A percentile compares a stretch with the other conserved stretches of the same genome.
Evolutionary conservation across 2,329 filamentous ascomycete species (phyloP).

Genomic region (Colletotrichum sp.): DNA sequence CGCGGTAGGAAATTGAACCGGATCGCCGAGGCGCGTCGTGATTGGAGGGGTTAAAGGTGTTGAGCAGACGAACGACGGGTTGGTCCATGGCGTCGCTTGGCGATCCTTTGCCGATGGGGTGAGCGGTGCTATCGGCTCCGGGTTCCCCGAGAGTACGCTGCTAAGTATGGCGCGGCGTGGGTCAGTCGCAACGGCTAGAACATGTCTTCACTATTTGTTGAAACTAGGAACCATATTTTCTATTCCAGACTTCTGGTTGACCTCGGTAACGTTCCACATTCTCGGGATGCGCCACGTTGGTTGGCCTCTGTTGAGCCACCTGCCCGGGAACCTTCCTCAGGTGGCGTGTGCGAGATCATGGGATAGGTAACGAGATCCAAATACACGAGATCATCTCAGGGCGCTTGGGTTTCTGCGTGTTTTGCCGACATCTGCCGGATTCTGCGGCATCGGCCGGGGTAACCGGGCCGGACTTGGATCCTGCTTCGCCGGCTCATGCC

Average conservation of each 20-base stretch:
- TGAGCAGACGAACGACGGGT: not conserved
- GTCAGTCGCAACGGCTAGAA: not conserved
- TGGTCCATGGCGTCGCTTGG: not conserved
- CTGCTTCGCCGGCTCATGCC: not conserved
- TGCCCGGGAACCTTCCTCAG: not conserved
- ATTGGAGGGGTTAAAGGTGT: conserved; percentile 15
- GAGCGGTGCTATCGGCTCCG: not conserved
- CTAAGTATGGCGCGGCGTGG: not conserved
- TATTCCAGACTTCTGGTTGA: not conserved
- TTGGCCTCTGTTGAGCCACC: not conserved
- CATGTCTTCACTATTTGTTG: not conserved
- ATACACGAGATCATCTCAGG: not conserved
- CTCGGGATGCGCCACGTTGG: not conserved
- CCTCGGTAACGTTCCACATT: not conserved
- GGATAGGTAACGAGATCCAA: not conserved
- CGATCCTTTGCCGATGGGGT: not conserved
- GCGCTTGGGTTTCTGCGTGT: not conserved
- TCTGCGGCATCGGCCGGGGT: not conserved
- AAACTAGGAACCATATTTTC: not conserved
- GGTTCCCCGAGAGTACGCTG: not conserved
- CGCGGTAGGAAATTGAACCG: conserved; percentile 5
- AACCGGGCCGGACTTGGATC: not conserved
- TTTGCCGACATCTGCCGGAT: not conserved
- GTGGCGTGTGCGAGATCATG: not conserved
- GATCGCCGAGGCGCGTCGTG: conserved; percentile 5